Evolutionary conservation across 768 basidiomycete species (phyloP).

Genomic region (Lactarius vividus): DNA sequence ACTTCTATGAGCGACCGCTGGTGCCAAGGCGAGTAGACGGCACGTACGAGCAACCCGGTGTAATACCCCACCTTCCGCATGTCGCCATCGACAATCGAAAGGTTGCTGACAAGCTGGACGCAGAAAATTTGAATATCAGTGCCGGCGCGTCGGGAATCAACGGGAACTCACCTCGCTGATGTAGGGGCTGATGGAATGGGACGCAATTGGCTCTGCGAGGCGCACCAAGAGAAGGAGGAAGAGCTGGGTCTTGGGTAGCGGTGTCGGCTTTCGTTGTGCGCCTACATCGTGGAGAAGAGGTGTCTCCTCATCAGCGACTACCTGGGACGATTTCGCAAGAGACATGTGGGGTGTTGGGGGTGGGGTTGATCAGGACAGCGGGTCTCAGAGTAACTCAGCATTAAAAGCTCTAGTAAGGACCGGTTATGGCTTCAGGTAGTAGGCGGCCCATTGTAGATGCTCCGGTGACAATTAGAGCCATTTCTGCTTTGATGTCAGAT

Average conservation of each 20-base stretch:
- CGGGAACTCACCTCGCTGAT: conserved; percentile 43
- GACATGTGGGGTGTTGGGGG: background rate
- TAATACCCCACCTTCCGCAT: conserved; percentile 48
- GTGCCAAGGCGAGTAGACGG: background rate
- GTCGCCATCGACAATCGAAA: conserved; percentile 44
- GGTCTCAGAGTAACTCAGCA: background rate
- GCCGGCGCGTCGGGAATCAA: too few species aligned
- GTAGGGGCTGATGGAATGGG: conserved; percentile 45
- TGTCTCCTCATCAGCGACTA: conserved; percentile 9
- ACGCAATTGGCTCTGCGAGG: conserved; percentile 14
- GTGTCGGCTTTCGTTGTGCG: conserved; percentile 10
- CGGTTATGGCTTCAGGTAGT: background rate
- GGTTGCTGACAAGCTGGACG: conserved; percentile 42
- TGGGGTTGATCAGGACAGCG: background rate
- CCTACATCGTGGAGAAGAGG: conserved; percentile 5
- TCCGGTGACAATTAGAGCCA: background rate
- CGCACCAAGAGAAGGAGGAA: conserved; percentile 12
- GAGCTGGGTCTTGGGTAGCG: conserved; percentile 15
- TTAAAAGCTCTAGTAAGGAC: background rate
- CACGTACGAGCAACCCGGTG: conserved; percentile 47
- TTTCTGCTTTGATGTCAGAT: background rate
- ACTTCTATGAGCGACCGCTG: background rate
- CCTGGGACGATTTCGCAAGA: conserved; percentile 1
- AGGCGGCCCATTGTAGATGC: background rate
- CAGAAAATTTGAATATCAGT: background rate